These are phyloP conservation scores for Trichophyton schoenleinii DNA, from an alignment of 2,329 filamentous ascomycete genomes.

Conservation along the genomic window DNA sequence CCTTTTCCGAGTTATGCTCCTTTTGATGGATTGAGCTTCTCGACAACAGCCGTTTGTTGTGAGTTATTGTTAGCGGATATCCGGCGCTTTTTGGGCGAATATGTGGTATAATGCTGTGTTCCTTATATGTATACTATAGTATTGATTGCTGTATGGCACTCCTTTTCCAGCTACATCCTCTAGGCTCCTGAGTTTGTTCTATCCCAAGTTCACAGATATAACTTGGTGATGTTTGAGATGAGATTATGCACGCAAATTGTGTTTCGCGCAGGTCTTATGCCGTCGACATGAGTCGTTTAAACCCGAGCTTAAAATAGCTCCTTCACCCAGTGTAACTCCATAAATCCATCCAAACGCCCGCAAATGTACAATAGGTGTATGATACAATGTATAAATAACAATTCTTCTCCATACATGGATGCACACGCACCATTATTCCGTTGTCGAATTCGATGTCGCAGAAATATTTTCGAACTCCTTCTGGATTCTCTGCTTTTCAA, in stretches of 20 bases:
- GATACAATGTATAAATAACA: not conserved
- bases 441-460: not conserved
- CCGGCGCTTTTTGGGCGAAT: not conserved
- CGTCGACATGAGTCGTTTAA: not conserved
- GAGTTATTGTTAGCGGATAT: not conserved
- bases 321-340: not conserved
- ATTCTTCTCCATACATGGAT: not conserved
- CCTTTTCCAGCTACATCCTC: not conserved
- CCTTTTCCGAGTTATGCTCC: not conserved
- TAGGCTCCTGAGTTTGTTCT: not conserved
- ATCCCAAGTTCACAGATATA: not conserved
- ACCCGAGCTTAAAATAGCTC: not conserved
- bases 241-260: not conserved
- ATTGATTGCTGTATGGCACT: not conserved
- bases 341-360: not conserved
- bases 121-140: not conserved
- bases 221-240: not conserved
- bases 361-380: not conserved
- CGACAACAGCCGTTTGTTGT: not conserved
- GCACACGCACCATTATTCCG: not conserved
- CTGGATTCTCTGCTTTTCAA: slow-evolving; percentile 17
- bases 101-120: not conserved
- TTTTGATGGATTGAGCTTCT: not conserved
- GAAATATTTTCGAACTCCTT: slow-evolving; percentile 6
- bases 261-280: not conserved